A percentile compares a stretch with the other conserved stretches of the same genome.
phyloP scores from a whole-genome alignment of 768 basidiomycete genomes.

The Termitomyces sp. region DNA sequence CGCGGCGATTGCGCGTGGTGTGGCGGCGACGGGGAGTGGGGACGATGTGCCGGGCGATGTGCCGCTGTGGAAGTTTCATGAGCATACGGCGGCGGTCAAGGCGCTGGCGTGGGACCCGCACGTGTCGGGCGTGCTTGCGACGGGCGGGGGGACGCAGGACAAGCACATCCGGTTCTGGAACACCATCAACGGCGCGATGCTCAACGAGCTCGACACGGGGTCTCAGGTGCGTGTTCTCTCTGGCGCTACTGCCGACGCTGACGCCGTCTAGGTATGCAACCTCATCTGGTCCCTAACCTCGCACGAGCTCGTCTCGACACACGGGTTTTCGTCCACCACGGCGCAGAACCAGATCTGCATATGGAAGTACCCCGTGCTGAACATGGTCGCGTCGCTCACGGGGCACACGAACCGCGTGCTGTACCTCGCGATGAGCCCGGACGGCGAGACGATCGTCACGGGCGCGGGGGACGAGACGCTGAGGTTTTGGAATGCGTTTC shows the following conservation, averaged over 20 bases:
- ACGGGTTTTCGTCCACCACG: slow-evolving; percentile 91
- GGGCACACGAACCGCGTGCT: slow-evolving; percentile 95
- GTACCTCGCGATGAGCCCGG: slow-evolving; percentile 96
- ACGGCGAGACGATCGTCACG: slow-evolving; percentile 97
- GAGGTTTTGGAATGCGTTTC: slow-evolving; percentile 97
- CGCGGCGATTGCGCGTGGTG: slow-evolving; percentile 12
- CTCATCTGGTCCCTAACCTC: slow-evolving; percentile 95
- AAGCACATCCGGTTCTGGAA: slow-evolving; percentile 99
- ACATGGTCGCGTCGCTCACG: slow-evolving; percentile 91
- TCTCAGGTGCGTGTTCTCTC: slow-evolving; percentile 67
- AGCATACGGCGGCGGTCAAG: slow-evolving; percentile 96
- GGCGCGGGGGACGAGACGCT: slow-evolving; percentile 98
- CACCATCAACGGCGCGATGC: slow-evolving; percentile 77
- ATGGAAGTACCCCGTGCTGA: slow-evolving; percentile 91
- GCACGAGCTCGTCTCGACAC: slow-evolving; percentile 96
- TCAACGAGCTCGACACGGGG: slow-evolving; percentile 90
- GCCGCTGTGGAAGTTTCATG: slow-evolving; percentile 93
- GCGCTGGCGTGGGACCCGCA: slow-evolving; percentile 99
- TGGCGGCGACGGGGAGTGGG: background rate
- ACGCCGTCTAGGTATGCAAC: slow-evolving; percentile 77
- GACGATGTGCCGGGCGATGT: slow-evolving; percentile 41
- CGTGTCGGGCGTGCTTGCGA: slow-evolving; percentile 83
- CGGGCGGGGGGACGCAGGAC: slow-evolving; percentile 98
- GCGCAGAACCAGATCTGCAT: slow-evolving; percentile 96
- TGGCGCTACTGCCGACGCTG: slow-evolving; percentile 11